These are phyloP conservation scores for Chlorella variabilis DNA, from an alignment of 163 green algal genomes.

Conservation along the genomic window DNA sequence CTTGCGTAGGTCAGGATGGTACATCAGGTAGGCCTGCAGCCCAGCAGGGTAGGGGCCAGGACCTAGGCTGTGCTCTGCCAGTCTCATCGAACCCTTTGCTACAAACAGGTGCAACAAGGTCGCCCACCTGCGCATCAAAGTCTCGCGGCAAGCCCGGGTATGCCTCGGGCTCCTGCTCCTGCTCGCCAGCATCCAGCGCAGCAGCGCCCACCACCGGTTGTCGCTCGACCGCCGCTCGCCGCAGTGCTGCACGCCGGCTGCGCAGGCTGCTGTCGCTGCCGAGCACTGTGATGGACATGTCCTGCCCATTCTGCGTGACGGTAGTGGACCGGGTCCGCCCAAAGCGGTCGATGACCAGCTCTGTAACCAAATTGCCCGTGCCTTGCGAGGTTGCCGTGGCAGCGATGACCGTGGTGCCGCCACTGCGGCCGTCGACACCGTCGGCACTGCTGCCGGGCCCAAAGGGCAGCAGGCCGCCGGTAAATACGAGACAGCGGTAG, in stretches of 20 bases:
- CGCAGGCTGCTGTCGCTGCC: not conserved
- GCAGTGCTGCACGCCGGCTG: not conserved
- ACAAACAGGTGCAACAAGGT: not conserved
- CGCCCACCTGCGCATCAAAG: slow-evolving; percentile 66
- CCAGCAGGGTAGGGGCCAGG: not conserved
- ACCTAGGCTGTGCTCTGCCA: no score
- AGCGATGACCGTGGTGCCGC: slow-evolving; percentile 18
- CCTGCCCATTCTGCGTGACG: slow-evolving; percentile 2
- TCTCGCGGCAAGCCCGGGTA: slow-evolving; percentile 45
- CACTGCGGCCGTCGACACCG: no score
- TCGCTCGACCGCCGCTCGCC: not conserved
- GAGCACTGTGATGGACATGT: slow-evolving; percentile 16
- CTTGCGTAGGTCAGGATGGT: slow-evolving; percentile 64
- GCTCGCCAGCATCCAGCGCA: not conserved
- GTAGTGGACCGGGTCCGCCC: slow-evolving; percentile 9
- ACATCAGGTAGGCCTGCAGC: slow-evolving; percentile 66
- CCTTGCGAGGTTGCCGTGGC: not conserved
- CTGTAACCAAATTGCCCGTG: slow-evolving; percentile 36
- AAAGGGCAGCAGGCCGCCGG: slow-evolving; percentile 6
- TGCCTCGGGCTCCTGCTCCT: slow-evolving; percentile 30
- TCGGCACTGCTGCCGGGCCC: not conserved
- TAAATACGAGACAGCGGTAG: slow-evolving; percentile 15
- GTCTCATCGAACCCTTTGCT: not conserved
- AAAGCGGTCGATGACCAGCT: slow-evolving; percentile 47
- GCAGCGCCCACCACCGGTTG: not conserved